Evolutionary conservation across 1,284 basidiomycete genomes (phyloP), one percentile per base, ranked within the genome.

Genomic region (Agroathelia rolfsii): DNA sequence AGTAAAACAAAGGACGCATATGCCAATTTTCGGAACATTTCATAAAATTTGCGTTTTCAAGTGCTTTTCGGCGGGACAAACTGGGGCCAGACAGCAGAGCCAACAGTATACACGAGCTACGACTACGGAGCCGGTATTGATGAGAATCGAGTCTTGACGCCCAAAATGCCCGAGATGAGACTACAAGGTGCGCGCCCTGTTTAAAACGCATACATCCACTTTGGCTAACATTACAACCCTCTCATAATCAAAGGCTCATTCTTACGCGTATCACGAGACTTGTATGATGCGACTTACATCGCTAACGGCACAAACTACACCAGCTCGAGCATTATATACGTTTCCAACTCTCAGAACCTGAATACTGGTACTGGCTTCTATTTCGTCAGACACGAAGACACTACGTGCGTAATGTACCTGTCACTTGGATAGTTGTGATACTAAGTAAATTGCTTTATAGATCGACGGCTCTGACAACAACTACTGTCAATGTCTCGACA

Each of bases 151-250:
- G 51, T 64, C 12, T 58, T 67, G 1, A 56, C 49, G 11, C 48
- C 61, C 2, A 73, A 72, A 44, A 72, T 69, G 62, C 66, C 66
- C 31, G 69, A 73, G 43, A 64, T 72, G 59, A 58, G 69, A 35
- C 52, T 66, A 8, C 68, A 72, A 55, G 66, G 66, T 55, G 27
- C 37, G 17, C 45, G 46, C 30, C 28, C 46, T 3, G 12, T 25
- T n/a, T n/a, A n/a, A n/a, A n/a, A n/a, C n/a, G 17, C 6, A 22
- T 9, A 16, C 5, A 26, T 14, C 22, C 17, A 66, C 11, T 61
- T 64, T 30, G 56, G 59, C 34, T 19, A 23, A 22, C 34, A 15
- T 27, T 21, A 24, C 17, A 23, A n/a, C 5, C 17, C 8, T 28
- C 11, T 5, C 14, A 5, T 27, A n/a, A n/a, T n/a, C n/a, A n/a